Percentiles rank a stretch among this genome's conserved stretches.
phyloP scores from a whole-genome alignment of 2,329 filamentous ascomycete species.

The Xylaria sp. region DNA sequence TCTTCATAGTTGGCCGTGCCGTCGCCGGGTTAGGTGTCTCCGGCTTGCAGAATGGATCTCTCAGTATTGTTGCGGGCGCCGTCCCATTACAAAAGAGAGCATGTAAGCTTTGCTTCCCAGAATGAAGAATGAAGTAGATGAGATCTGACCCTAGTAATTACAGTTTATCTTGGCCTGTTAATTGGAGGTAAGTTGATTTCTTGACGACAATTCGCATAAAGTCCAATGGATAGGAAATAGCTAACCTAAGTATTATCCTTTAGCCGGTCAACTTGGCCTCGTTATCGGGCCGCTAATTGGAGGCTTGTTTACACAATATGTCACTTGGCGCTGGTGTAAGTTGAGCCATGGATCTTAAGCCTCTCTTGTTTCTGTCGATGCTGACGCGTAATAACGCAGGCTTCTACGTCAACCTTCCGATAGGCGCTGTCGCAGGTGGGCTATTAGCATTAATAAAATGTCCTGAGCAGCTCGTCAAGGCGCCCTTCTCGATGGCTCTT shows the following conservation, averaged over 20 bases:
- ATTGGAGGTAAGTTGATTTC: slow-evolving; percentile 57
- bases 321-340: slow-evolving; percentile 41
- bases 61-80: slow-evolving; percentile 61
- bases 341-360: background rate
- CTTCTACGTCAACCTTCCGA: slow-evolving; percentile 59
- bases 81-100: slow-evolving; percentile 56
- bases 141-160: slow-evolving; percentile 6
- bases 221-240: background rate
- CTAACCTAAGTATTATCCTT: slow-evolving; percentile 15
- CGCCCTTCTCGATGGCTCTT: slow-evolving; percentile 40
- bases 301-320: slow-evolving; percentile 38
- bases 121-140: slow-evolving; percentile 3
- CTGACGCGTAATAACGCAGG: slow-evolving; percentile 45
- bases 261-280: slow-evolving; percentile 34
- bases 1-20: slow-evolving; percentile 66
- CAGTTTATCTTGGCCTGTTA: slow-evolving; percentile 55
- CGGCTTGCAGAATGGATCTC: slow-evolving; percentile 62
- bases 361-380: slow-evolving; percentile 36
- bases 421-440: slow-evolving; percentile 53
- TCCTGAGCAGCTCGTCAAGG: slow-evolving; percentile 53
- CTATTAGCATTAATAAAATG: slow-evolving; percentile 51
- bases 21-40: slow-evolving; percentile 64
- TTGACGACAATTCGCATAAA: background rate
- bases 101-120: slow-evolving; percentile 39
- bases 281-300: slow-evolving; percentile 40